Evolutionary conservation across 2,329 filamentous ascomycete species (phyloP), one percentile per base, ranked within the genome.

Genomic region (Alternaria arbusti): DNA sequence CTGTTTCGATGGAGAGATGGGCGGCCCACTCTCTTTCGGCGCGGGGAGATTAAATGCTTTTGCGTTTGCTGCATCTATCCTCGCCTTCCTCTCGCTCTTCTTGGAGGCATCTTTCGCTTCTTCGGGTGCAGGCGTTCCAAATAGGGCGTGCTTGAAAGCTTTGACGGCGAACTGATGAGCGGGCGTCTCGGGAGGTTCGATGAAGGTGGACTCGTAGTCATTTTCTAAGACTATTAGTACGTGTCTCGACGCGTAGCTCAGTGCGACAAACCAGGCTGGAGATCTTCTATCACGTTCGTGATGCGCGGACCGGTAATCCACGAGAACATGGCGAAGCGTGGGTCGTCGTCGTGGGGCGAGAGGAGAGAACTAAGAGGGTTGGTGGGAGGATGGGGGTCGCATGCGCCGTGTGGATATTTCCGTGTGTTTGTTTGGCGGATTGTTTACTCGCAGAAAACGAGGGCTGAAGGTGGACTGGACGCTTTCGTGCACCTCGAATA

Each of bases 121-220:
- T 44, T 84, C 81, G 11, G 84, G 84, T 22, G 85, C 84, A 13
- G 88, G 88, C 1, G 88, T 90, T 25, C 88, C 88, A 78, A 89
- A 90, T 59, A 91, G 79, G 46, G 87, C 86, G 64, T 88, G 87
- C 71, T 87, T 89, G 78, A 90, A 89, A 15, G 89, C 89, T 71
- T 89, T 88, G 59, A 89, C 86, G 17, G 88, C 88, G 74, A 91
- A 91, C 22, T 90, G 83, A 50, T 88, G 88, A 50, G 88, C 89
- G 9, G 89, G 89, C 1, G 89, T 90, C 68, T 89, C 87, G 54
- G 88, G 88, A 7, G 85, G 81, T 45, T 89, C 87, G 62, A 85
- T 73, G 62, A 82, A 79, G 45, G 79, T 81, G n/a, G 79, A 80
- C 47, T 82, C 75, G 61, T 76, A 74, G 20, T 71, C 72, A 57